These are phyloP conservation scores for Pythium utonaiense DNA, from an alignment of 352 stramenopile genomes.

Conservation along the genomic window DNA sequence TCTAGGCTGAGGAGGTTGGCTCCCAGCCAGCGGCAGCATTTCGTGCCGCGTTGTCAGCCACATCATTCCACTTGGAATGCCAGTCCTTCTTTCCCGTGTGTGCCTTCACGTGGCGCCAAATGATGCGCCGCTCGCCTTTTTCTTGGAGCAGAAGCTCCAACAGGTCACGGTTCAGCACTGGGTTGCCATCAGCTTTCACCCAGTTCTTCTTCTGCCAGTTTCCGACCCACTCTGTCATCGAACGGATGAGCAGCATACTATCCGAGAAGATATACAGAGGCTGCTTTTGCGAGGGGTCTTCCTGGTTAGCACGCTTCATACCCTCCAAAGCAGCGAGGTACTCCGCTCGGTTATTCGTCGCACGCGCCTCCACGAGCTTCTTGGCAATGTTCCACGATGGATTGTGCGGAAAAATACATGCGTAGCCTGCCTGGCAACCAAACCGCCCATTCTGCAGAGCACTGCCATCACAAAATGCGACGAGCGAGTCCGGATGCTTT, in stretches of 20 bases:
- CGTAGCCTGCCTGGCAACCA: constrained; percentile 55
- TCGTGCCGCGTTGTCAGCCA: constrained; percentile 49
- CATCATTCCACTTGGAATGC: constrained; percentile 75
- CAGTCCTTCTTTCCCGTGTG: constrained; percentile 57
- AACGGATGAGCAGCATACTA: constrained; percentile 75
- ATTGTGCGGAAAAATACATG: constrained; percentile 73
- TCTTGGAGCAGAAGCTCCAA: constrained; percentile 50
- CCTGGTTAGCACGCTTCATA: constrained; percentile 61
- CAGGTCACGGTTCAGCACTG: constrained; percentile 64
- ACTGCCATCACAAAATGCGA: constrained; percentile 79
- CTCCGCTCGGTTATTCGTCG: constrained; percentile 25
- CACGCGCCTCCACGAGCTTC: constrained; percentile 21
- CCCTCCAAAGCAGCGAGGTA: constrained; percentile 45
- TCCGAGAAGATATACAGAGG: constrained; percentile 75
- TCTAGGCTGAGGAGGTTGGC: constrained; percentile 12
- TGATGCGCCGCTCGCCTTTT: constrained; percentile 38
- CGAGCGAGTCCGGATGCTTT: constrained; percentile 42
- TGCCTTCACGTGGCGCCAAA: constrained; percentile 68
- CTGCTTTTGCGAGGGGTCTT: constrained; percentile 30
- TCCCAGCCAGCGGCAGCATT: constrained; percentile 27
- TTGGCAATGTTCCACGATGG: constrained; percentile 55
- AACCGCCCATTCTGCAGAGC: constrained; percentile 57
- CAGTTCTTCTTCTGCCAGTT: constrained; percentile 62
- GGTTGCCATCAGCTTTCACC: constrained; percentile 48
- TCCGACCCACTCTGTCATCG: constrained; percentile 73